A percentile compares a stretch with the other conserved stretches of the same genome.
phyloP scores from a whole-genome alignment of 164 flowering plant species.

The Magnolia changhungtana region DNA sequence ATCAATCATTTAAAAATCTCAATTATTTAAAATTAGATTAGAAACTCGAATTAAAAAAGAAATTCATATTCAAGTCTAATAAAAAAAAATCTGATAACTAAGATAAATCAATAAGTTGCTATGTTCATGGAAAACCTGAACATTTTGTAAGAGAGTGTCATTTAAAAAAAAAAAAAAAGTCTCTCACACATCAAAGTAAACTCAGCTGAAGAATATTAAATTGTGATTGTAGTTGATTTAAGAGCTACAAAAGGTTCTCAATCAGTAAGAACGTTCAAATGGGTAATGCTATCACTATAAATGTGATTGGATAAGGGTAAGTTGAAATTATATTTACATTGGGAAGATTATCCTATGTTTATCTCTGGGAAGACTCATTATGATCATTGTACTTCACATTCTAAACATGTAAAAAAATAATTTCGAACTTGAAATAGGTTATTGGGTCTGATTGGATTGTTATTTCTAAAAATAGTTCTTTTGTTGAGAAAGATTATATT shows the following conservation, averaged over 20 bases:
- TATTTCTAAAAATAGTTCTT: background rate
- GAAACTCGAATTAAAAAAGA: too few relatives aligned
- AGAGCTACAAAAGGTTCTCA: background rate
- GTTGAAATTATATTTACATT: background rate
- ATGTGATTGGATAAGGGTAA: background rate
- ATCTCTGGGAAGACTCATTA: too few relatives aligned
- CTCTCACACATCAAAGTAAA: background rate
- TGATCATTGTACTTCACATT: too few relatives aligned
- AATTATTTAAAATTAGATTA: too few relatives aligned
- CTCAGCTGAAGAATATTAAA: too few relatives aligned
- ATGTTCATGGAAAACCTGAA: background rate
- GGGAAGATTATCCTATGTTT: background rate
- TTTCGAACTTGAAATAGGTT: background rate
- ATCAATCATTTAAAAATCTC: too few relatives aligned
- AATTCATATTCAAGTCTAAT: too few relatives aligned
- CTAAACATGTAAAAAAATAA: background rate
- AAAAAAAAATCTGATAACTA: too few relatives aligned
- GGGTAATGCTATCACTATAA: background rate
- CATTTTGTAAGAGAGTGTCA: background rate
- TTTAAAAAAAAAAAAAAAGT: background rate
- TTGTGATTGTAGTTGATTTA: background rate
- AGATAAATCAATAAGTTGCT: background rate
- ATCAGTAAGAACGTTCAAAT: background rate
- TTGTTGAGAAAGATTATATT: too few relatives aligned
- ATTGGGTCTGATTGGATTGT: background rate